Evolutionary conservation across 2,329 filamentous ascomycete genomes (phyloP), one percentile per base, ranked within the genome.

Genomic region (Trichoderma pleuroti): DNA sequence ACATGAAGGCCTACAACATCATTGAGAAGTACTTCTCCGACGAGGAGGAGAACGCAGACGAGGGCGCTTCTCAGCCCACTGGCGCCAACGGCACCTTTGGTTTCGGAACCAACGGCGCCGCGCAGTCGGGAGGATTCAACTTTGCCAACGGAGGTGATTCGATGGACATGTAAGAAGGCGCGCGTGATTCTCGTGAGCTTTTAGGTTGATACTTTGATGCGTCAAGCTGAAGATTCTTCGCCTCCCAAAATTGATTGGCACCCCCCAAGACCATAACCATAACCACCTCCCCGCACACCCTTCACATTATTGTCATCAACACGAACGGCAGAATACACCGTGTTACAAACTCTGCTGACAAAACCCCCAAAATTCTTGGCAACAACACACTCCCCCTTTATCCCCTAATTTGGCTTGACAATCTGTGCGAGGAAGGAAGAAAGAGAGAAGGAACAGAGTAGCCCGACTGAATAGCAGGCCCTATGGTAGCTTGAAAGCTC

Each of bases 1-100:
- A 99, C 88, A 98, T 99, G 95, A 99, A 99, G 90, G 96, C 96
- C 0, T 99, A 98, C 88, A 98, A 97, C 88, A 99, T 99, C 83
- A 99, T 99, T 76, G 96, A 99, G 88, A 98, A 98, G 86, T 99
- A 99, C 88, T 99, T 99, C 86, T 98, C 94, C 0, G 96, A 99
- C 78, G 96, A 99, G 76, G 96, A 98, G 70, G 96, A 97, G 80
- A 94, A 94, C 77, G 94, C 94, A 76, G 93, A 94, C 73, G 93
- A 97, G 77, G 85, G 84, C 56, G 88, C 93, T 82, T 91, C 92
- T 72, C 91, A 93, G 79, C 81, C 85, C 30, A 89, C 91, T 77
- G 89, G 88, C 59, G 81, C 86, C 52, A 92, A 92, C 77, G 91
- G 91, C 71, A 90, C 90, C 70, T 96, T 95, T 82, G 89, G 94